These are phyloP conservation scores for Bretschneidera sinensis DNA, from an alignment of 345 rosid genomes.

Conservation along the genomic window DNA sequence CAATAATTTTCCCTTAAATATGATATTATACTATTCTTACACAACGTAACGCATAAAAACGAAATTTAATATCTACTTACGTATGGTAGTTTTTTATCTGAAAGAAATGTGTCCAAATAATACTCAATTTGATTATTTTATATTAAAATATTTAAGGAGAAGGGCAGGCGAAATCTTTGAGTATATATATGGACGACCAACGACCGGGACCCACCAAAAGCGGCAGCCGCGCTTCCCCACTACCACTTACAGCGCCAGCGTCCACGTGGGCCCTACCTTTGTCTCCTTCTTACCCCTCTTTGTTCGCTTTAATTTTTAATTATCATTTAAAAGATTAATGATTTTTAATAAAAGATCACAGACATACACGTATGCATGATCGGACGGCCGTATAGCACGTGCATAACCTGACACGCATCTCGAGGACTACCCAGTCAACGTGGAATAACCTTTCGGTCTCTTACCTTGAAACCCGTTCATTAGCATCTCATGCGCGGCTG, in stretches of 20 bases:
- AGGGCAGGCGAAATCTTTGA: conserved; percentile 11
- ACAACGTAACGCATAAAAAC: no score
- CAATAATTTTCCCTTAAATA: no score
- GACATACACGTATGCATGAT: conserved; percentile 3
- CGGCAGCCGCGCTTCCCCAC: conserved; percentile 51
- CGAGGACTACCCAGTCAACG: conserved; percentile 24
- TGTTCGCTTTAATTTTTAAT: not conserved
- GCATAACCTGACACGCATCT: conserved; percentile 26
- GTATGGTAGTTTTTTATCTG: not conserved
- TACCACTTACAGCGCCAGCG: conserved; percentile 26
- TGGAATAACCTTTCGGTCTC: conserved; percentile 25
- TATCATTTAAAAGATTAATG: not conserved
- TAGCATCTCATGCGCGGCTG: conserved; percentile 10
- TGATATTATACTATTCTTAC: not conserved
- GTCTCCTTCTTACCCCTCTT: conserved; percentile 16
- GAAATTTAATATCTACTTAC: no score
- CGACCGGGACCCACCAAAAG: conserved; percentile 34
- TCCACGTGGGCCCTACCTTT: conserved; percentile 32
- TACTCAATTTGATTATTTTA: no score
- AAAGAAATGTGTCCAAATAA: no score
- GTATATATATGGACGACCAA: conserved; percentile 18
- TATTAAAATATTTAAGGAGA: not conserved
- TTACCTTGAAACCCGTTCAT: conserved; percentile 5
- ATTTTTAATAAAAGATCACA: not conserved
- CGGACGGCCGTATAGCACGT: conserved; percentile 31